These are phyloP conservation scores for Pascua guehoae DNA, from an alignment of 1,284 basidiomycete genomes.

Conservation along the genomic window DNA sequence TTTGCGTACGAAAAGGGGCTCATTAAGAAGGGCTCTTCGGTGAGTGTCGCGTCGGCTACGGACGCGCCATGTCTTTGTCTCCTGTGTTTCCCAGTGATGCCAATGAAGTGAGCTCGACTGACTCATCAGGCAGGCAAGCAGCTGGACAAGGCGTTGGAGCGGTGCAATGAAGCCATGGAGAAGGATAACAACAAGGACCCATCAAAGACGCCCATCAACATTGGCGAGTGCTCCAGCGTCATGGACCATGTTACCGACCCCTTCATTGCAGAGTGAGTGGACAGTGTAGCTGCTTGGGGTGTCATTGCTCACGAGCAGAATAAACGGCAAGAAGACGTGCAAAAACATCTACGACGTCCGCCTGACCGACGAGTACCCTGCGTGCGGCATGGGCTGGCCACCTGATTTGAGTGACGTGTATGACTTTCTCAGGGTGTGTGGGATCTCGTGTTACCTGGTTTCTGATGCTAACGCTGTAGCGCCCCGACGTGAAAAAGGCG, in stretches of 20 bases:
- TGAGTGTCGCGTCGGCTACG: constrained; percentile 40
- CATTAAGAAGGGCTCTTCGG: constrained; percentile 68
- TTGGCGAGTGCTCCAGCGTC: constrained; percentile 64
- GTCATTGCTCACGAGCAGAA: constrained; percentile 50
- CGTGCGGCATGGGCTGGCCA: constrained; percentile 98
- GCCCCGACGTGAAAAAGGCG: constrained; percentile 72
- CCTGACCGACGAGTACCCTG: constrained; percentile 74
- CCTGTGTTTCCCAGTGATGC: not conserved
- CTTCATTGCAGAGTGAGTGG: constrained; percentile 62
- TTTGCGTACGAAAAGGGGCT: constrained; percentile 77
- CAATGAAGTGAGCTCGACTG: not conserved
- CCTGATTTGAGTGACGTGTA: constrained; percentile 76
- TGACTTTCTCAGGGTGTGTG: constrained; percentile 67
- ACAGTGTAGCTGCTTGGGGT: not conserved
- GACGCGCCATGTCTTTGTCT: no score
- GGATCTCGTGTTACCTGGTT: not conserved
- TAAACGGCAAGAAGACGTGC: constrained; percentile 70
- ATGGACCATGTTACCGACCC: constrained; percentile 61
- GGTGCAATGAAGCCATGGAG: constrained; percentile 61
- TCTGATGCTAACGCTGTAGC: constrained; percentile 51
- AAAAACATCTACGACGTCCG: constrained; percentile 96
- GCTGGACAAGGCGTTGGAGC: constrained; percentile 62
- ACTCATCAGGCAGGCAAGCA: constrained; percentile 58
- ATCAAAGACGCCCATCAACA: constrained; percentile 57
- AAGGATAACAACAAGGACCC: constrained; percentile 44